phyloP scores from a whole-genome alignment of 805 yeast genomes.

The Kodamaea restingae region DNA sequence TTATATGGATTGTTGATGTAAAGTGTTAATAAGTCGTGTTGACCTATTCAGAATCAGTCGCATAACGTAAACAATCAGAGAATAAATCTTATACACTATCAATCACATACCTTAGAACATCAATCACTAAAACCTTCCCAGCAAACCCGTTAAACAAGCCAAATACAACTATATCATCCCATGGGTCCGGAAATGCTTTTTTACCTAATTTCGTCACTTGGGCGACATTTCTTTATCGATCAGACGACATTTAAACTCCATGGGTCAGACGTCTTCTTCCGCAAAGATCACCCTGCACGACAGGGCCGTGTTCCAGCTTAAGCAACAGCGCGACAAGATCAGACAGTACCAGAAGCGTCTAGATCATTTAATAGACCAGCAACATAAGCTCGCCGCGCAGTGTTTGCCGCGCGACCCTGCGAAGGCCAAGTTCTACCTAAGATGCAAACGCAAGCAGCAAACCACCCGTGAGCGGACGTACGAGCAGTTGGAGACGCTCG shows the following conservation, averaged over 20 bases:
- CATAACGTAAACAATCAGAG: too few relatives aligned
- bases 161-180: too few relatives aligned
- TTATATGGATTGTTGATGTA: too few relatives aligned
- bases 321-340: constrained; percentile 82
- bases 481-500: constrained; percentile 74
- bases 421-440: constrained; percentile 64
- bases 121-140: too few relatives aligned
- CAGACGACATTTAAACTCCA: constrained; percentile 10
- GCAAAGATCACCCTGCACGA: constrained; percentile 79
- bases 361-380: constrained; percentile 53
- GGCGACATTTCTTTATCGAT: background rate
- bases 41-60: too few relatives aligned
- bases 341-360: constrained; percentile 67
- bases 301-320: constrained; percentile 78
- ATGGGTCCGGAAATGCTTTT: too few relatives aligned
- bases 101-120: too few relatives aligned
- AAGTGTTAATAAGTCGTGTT: too few relatives aligned
- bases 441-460: constrained; percentile 80
- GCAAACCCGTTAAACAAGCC: too few relatives aligned
- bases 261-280: constrained; percentile 45
- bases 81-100: too few relatives aligned
- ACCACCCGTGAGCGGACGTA: constrained; percentile 65
- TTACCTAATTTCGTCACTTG: too few relatives aligned
- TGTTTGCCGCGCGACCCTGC: constrained; percentile 53
- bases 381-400: constrained; percentile 55